Percentiles rank a stretch among this genome's conserved stretches.
phyloP scores from a whole-genome alignment of 139 green algal genomes.

The Diplosphaera chodatii region DNA sequence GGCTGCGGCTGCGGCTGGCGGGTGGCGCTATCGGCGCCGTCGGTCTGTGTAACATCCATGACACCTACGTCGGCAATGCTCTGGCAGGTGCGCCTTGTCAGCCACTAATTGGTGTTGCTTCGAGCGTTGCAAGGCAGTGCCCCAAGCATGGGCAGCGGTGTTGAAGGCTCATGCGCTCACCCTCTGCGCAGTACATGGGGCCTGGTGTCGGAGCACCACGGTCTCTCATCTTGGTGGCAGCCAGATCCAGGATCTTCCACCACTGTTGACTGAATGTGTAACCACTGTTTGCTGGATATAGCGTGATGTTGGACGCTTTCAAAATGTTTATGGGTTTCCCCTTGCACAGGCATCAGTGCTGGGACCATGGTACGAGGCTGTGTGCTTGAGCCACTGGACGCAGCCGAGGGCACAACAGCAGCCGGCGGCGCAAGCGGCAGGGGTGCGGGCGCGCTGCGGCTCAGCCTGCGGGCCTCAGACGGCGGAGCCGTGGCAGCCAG shows the following conservation, averaged over 20 bases:
- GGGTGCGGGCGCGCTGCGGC: not conserved
- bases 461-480: slow-evolving; percentile 36
- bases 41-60: slow-evolving; percentile 73
- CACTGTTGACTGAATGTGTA: too few relatives aligned
- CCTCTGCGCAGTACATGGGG: too few relatives aligned
- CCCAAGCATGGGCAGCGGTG: too few relatives aligned
- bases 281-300: too few relatives aligned
- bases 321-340: too few relatives aligned
- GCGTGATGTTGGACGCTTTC: too few relatives aligned
- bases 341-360: not conserved
- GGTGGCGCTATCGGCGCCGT: slow-evolving; percentile 30
- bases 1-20: slow-evolving; percentile 61
- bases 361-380: not conserved
- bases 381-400: not conserved
- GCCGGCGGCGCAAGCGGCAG: not conserved
- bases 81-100: slow-evolving; percentile 27
- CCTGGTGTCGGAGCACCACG: too few relatives aligned
- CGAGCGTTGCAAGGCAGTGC: too few relatives aligned
- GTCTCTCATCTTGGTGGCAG: too few relatives aligned
- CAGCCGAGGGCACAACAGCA: not conserved
- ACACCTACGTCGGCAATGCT: slow-evolving; percentile 54
- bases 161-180: too few relatives aligned
- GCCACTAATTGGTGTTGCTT: too few relatives aligned
- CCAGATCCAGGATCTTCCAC: too few relatives aligned
- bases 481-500: slow-evolving; percentile 15